These are phyloP conservation scores for Eutypa lata DNA, from an alignment of 2,329 filamentous ascomycete genomes.

Conservation along the genomic window DNA sequence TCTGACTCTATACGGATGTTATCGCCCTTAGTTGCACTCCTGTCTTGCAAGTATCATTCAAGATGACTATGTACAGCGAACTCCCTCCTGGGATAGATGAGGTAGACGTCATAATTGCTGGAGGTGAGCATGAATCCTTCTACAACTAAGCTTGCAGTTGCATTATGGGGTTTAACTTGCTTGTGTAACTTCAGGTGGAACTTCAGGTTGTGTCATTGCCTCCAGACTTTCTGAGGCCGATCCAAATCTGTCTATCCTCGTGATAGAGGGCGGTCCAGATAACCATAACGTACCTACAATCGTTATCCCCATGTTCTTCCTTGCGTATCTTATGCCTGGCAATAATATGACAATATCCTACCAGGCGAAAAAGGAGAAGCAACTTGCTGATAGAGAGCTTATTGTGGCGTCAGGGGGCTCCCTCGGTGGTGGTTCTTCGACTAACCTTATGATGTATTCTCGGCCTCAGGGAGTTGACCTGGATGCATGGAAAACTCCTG, in stretches of 20 bases:
- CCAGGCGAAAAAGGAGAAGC: constrained; percentile 21
- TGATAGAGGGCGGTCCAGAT: background rate
- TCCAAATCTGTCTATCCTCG: background rate
- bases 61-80: too few relatives aligned
- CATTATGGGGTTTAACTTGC: too few relatives aligned
- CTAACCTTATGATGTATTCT: constrained; percentile 38
- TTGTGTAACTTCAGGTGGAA: too few relatives aligned
- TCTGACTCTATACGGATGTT: too few relatives aligned
- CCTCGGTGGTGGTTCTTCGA: constrained; percentile 47
- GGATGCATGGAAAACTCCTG: constrained; percentile 4
- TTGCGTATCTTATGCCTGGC: constrained; percentile 40
- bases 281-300: background rate
- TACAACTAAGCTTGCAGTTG: too few relatives aligned
- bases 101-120: too few relatives aligned
- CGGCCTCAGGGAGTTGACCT: constrained; percentile 20
- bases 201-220: background rate
- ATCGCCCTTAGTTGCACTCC: too few relatives aligned
- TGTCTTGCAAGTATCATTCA: too few relatives aligned
- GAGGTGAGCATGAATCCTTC: too few relatives aligned
- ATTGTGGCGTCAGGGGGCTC: constrained; percentile 37
- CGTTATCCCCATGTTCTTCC: constrained; percentile 43
- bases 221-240: background rate
- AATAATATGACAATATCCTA: constrained; percentile 45
- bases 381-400: constrained; percentile 39
- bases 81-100: too few relatives aligned